Evolutionary conservation across 495 filamentous ascomycete species (phyloP), one percentile per base, ranked within the genome.

Genomic region (Penicillium canariense): DNA sequence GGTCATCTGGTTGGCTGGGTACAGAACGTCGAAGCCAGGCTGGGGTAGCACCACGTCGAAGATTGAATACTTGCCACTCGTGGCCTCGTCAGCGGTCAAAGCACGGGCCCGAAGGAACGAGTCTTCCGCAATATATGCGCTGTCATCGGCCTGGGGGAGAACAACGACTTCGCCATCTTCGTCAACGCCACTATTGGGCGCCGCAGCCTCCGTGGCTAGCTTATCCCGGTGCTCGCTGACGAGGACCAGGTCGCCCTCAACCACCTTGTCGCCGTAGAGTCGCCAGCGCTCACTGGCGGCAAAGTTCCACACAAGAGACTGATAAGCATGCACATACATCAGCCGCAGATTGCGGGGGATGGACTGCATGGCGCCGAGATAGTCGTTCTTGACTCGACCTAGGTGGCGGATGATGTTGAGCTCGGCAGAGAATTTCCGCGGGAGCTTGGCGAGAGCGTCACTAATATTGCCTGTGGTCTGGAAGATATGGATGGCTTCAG

Each of bases 261-360:
- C 77, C 8, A 96, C 87, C 50, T 77, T 73, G 30, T 74, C 64
- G 15, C 87, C 91, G 64, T 84, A 89, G 17, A 77, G 74, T 35
- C 81, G 83, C 88, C 84, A 94, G 51, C 94, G 87, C 59, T 85
- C 85, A 50, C 86, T 85, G 12, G 81, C 90, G 22, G 85, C 90
- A 52, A 79, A 75, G 72, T 98, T 98, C 92, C 92, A 98, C 8
- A 98, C 87, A 9, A 91, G 79, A 5, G 87, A 92, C 66, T 98
- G 94, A 71, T 96, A 97, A 25, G 95, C 94, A 60, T 98, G 94
- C 11, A 95, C 85, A 59, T 98, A 98, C 89, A 97, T 97, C 31
- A 89, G 78, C 14, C 89, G 84, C 70, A 96, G 77, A 32, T 87
- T 86, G 2, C 91, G 80, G 7, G 82, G 85, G 52, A 97, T 89